phyloP scores from a whole-genome alignment of 768 basidiomycete species.

The Collybia mongolica region DNA sequence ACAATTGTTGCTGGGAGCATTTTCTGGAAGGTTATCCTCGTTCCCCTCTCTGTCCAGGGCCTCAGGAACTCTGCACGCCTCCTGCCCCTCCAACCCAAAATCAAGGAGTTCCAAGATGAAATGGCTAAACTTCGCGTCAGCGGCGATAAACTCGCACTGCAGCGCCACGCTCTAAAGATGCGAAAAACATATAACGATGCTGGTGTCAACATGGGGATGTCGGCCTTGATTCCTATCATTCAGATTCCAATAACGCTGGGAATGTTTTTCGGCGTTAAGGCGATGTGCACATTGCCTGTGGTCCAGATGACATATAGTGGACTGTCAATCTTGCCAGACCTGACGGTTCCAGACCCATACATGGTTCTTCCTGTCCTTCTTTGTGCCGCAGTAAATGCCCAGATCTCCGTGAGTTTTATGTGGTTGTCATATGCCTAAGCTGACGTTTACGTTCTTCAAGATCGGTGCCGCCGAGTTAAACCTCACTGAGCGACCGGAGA shows the following conservation, averaged over 20 bases:
- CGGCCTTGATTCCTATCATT: constrained; percentile 50
- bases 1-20: constrained; percentile 69
- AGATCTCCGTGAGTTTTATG: constrained; percentile 56
- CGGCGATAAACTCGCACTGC: constrained; percentile 46
- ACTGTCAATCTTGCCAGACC: constrained; percentile 67
- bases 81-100: constrained; percentile 54
- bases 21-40: constrained; percentile 55
- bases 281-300: constrained; percentile 69
- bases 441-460: constrained; percentile 19
- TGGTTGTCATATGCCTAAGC: neutral
- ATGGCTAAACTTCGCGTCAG: constrained; percentile 31
- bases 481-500: constrained; percentile 46
- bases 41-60: constrained; percentile 60
- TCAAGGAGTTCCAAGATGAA: constrained; percentile 46
- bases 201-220: constrained; percentile 57
- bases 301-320: constrained; percentile 79
- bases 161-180: constrained; percentile 51
- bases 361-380: constrained; percentile 65
- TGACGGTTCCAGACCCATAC: constrained; percentile 77
- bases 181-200: constrained; percentile 60
- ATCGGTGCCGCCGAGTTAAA: constrained; percentile 54
- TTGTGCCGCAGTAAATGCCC: constrained; percentile 61
- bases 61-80: constrained; percentile 60
- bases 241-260: constrained; percentile 79
- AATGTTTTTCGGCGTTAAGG: constrained; percentile 80